These are phyloP conservation scores for Acacia acuminata DNA, from an alignment of 306 rosid genomes.

Conservation along the genomic window DNA sequence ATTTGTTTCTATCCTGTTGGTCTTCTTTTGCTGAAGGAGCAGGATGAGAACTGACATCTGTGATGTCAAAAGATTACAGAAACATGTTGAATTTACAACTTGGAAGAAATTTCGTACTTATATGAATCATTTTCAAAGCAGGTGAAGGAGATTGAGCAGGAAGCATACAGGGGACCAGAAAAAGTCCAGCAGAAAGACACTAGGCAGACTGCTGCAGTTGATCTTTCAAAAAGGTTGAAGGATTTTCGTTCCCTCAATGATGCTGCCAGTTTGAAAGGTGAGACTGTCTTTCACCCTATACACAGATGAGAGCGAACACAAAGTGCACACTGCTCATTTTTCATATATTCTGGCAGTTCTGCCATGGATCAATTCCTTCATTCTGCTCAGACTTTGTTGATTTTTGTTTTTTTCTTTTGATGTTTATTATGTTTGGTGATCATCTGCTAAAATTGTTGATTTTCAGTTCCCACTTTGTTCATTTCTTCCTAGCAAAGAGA, in stretches of 20 bases:
- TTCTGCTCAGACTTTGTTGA: neutral
- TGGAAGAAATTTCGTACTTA: neutral
- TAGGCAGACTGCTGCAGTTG: conserved; percentile 85
- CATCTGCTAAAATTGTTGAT: neutral
- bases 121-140: conserved; percentile 36
- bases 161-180: conserved; percentile 65
- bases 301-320: neutral
- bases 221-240: conserved; percentile 88
- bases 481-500: neutral
- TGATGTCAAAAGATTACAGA: neutral
- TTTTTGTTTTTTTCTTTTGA: neutral
- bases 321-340: conserved; percentile 16
- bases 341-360: neutral
- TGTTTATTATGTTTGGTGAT: neutral
- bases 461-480: neutral
- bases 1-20: neutral
- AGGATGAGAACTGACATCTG: neutral
- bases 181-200: conserved; percentile 59
- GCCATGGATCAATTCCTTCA: neutral
- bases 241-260: conserved; percentile 81
- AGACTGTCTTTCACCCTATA: conserved; percentile 4
- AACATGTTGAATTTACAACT: neutral
- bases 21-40: neutral
- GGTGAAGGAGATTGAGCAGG: conserved; percentile 93
- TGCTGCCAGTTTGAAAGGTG: conserved; percentile 89